phyloP scores from a whole-genome alignment of 2,329 filamentous ascomycete genomes.

The Botrytis deweyae region DNA sequence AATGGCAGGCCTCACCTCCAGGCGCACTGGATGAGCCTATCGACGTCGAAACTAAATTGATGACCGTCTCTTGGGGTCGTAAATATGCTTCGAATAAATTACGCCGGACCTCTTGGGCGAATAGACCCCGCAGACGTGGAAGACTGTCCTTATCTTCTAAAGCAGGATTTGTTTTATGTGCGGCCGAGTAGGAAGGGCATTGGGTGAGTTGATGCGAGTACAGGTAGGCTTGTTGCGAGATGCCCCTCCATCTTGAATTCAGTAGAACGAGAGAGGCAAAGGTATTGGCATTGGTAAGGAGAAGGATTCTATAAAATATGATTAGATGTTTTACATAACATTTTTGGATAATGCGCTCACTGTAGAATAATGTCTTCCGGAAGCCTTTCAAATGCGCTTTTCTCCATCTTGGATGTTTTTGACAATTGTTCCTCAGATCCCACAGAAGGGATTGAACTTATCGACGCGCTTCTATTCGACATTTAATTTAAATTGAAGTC shows the following conservation, averaged over 20 bases:
- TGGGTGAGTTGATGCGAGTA: constrained; percentile 62
- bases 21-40: constrained; percentile 80
- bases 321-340: constrained; percentile 17
- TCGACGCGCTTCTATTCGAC: constrained; percentile 11
- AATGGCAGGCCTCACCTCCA: constrained; percentile 82
- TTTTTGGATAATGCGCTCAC: constrained; percentile 46
- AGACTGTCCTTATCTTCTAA: constrained; percentile 52
- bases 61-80: constrained; percentile 65
- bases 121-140: constrained; percentile 60
- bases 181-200: constrained; percentile 59
- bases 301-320: constrained; percentile 54
- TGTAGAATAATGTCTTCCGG: constrained; percentile 70
- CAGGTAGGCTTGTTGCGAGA: constrained; percentile 62
- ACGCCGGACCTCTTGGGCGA: constrained; percentile 69
- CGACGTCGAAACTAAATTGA: constrained; percentile 80
- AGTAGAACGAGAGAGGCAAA: constrained; percentile 67
- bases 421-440: constrained; percentile 5
- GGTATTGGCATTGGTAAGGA: constrained; percentile 57
- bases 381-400: constrained; percentile 50
- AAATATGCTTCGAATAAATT: constrained; percentile 77
- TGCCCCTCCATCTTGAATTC: constrained; percentile 63
- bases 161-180: constrained; percentile 41
- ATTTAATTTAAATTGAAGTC: neutral
- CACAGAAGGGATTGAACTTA: constrained; percentile 16
- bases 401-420: constrained; percentile 19